These are phyloP conservation scores for Simmondsia chinensis DNA, from an alignment of 148 eudicot genomes.

Conservation along the genomic window DNA sequence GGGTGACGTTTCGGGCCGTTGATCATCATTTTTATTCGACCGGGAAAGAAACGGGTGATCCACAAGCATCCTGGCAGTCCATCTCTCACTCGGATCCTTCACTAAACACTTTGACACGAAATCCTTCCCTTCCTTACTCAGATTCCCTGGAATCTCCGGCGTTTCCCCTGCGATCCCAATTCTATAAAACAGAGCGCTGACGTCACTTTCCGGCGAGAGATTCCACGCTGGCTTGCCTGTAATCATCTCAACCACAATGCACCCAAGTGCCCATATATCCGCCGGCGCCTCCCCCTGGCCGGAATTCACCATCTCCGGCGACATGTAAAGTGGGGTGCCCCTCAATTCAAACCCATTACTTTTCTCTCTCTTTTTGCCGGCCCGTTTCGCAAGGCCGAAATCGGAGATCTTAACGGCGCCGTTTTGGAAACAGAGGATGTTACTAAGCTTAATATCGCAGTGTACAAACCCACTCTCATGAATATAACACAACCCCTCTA, in stretches of 20 bases:
- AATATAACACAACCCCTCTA: conserved; percentile 42
- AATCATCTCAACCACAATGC: conserved; percentile 63
- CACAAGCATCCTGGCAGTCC: conserved; percentile 77
- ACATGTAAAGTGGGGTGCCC: conserved; percentile 88
- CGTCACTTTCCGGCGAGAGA: conserved; percentile 25
- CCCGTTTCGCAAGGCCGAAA: conserved; percentile 66
- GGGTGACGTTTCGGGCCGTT: conserved; percentile 33
- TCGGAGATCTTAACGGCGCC: conserved; percentile 51
- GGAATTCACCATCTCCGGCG: conserved; percentile 67
- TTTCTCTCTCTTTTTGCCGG: conserved; percentile 4
- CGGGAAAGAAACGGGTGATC: conserved; percentile 55
- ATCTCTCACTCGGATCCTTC: conserved; percentile 48
- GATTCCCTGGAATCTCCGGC: conserved; percentile 47
- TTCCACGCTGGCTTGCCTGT: conserved; percentile 36
- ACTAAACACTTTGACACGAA: conserved; percentile 53
- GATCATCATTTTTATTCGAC: background rate
- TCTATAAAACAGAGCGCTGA: conserved; percentile 37
- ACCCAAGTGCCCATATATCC: conserved; percentile 88
- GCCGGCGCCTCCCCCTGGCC: conserved; percentile 44
- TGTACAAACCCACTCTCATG: conserved; percentile 64
- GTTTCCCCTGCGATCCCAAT: conserved; percentile 49
- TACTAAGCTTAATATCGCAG: conserved; percentile 70
- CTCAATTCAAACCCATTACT: conserved; percentile 27
- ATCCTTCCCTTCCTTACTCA: conserved; percentile 55
- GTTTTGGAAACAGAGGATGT: conserved; percentile 34